phyloP scores from a whole-genome alignment of 1,139 yeast species.

The Lipomyces yarrowii region DNA sequence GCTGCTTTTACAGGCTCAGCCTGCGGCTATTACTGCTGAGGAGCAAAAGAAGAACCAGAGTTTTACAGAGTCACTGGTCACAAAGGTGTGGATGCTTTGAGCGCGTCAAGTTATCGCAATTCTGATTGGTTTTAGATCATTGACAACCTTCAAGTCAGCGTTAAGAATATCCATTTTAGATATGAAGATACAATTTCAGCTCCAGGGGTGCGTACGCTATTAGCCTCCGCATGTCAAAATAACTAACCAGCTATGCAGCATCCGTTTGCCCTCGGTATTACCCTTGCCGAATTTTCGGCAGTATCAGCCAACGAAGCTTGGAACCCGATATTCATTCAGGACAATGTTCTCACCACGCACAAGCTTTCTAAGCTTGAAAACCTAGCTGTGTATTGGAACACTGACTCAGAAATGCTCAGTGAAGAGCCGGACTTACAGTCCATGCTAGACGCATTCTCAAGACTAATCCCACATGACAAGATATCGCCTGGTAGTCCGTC shows the following conservation, averaged over 20 bases:
- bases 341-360: slow-evolving; percentile 66
- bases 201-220: slow-evolving; percentile 41
- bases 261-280: slow-evolving; percentile 83
- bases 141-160: slow-evolving; percentile 91
- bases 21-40: slow-evolving; percentile 42
- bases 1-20: slow-evolving; percentile 43
- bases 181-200: slow-evolving; percentile 69
- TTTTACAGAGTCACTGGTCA: slow-evolving; percentile 82
- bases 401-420: slow-evolving; percentile 54
- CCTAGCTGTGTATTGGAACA: slow-evolving; percentile 83
- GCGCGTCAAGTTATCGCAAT: not conserved
- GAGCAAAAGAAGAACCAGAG: slow-evolving; percentile 66
- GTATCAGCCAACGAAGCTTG: slow-evolving; percentile 85
- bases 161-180: slow-evolving; percentile 85
- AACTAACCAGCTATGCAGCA: slow-evolving; percentile 35
- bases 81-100: slow-evolving; percentile 50
- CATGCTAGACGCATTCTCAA: slow-evolving; percentile 33
- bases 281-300: slow-evolving; percentile 85
- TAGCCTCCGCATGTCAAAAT: slow-evolving; percentile 55
- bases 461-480: slow-evolving; percentile 37
- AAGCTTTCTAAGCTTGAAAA: slow-evolving; percentile 77
- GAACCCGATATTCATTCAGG: slow-evolving; percentile 83
- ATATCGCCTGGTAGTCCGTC: not conserved
- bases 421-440: slow-evolving; percentile 18
- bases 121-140: slow-evolving; percentile 50